Percentiles rank a stretch among this genome's conserved stretches.
Conservation (phyloP, 805 yeast genomes). For the Schwanniomyces vanrijiae region DNA sequence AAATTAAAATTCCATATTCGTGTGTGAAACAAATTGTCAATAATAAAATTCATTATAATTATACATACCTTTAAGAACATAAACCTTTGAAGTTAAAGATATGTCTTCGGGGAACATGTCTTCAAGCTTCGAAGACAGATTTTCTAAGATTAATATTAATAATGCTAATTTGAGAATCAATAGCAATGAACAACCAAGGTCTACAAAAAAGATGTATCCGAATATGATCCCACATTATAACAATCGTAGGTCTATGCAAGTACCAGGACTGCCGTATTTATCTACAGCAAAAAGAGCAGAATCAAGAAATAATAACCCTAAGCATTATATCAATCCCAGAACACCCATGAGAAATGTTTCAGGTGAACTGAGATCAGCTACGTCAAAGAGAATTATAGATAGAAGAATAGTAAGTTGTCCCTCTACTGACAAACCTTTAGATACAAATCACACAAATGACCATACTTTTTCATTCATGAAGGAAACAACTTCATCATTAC, state of each 20-base stretch:
- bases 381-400: slow-evolving; percentile 12
- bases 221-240: slow-evolving; percentile 14
- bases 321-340: slow-evolving; percentile 5
- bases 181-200: background rate
- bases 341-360: slow-evolving; percentile 18
- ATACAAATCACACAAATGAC: slow-evolving; percentile 8
- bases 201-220: slow-evolving; percentile 19
- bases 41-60: background rate
- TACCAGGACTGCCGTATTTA: slow-evolving; percentile 8
- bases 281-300: slow-evolving; percentile 23
- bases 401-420: slow-evolving; percentile 17
- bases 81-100: background rate
- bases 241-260: background rate
- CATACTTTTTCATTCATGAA: slow-evolving; percentile 38
- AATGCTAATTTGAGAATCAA: background rate
- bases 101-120: slow-evolving; percentile 11
- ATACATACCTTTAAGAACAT: background rate
- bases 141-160: slow-evolving; percentile 28
- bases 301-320: slow-evolving; percentile 3
- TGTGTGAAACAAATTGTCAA: slow-evolving; percentile 3
- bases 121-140: slow-evolving; percentile 29
- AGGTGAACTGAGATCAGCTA: slow-evolving; percentile 8
- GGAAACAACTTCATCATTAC: slow-evolving; percentile 38
- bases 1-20: background rate
- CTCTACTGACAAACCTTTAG: slow-evolving; percentile 14